Percentiles rank a stretch among this genome's conserved stretches.
Evolutionary conservation across 306 rosid genomes (phyloP).

Genomic region (Astragalus glycyphyllos): DNA sequence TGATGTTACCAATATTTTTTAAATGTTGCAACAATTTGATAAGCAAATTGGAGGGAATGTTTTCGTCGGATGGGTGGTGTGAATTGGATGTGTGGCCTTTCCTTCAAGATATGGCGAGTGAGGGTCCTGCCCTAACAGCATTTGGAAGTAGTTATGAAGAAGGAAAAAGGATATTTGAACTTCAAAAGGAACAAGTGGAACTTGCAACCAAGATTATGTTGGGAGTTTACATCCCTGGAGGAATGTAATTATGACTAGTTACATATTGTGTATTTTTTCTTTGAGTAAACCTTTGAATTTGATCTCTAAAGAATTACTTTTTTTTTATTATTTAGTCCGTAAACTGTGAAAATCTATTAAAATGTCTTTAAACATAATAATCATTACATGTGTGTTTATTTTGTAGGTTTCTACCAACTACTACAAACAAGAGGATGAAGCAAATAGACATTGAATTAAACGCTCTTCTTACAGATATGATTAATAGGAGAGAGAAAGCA

Average conservation of each 20-base stretch:
- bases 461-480: constrained; percentile 42
- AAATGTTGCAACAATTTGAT: constrained; percentile 49
- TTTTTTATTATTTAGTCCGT: too few relatives aligned
- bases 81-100: constrained; percentile 47
- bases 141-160: constrained; percentile 61
- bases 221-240: constrained; percentile 49
- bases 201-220: background rate
- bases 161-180: constrained; percentile 57
- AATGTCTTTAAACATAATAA: too few relatives aligned
- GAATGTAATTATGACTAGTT: constrained; percentile 44
- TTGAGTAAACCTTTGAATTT: too few relatives aligned
- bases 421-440: constrained; percentile 41
- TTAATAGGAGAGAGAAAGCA: constrained; percentile 46
- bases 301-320: too few relatives aligned
- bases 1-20: constrained; percentile 38
- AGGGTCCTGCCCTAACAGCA: constrained; percentile 50
- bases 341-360: too few relatives aligned
- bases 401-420: constrained; percentile 58
- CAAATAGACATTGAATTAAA: constrained; percentile 38
- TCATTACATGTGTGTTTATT: background rate
- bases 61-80: constrained; percentile 38
- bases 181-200: constrained; percentile 43
- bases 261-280: too few relatives aligned
- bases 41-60: constrained; percentile 50
- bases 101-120: constrained; percentile 40